Evolutionary conservation across 352 stramenopile species (phyloP), one percentile per base, ranked within the genome.

Genomic region (Phytophthora capsici): DNA sequence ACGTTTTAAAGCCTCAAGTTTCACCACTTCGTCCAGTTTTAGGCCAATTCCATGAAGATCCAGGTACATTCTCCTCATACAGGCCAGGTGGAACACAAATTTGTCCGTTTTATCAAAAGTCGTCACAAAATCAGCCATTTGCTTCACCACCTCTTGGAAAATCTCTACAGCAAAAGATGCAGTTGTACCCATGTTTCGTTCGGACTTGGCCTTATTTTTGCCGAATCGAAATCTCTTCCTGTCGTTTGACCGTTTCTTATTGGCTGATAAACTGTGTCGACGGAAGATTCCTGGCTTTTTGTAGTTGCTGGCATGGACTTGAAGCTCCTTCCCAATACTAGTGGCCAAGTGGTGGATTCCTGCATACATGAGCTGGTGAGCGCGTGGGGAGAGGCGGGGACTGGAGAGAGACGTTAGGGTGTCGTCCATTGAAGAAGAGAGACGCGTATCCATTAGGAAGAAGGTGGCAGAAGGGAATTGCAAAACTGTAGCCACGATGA

Each of bases 31-130:
- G 9, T 71, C 50, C 26, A 75, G 17, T 30, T 64, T 36, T 8
- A 6, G 9, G 0, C 57, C 43, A 9, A 71, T 28, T 0, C 10
- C 36, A 13, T 45, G 9, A 4, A 75, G 19, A 26, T 70, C 58
- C 22, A 64, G 22, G 26, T 55, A 71, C 66, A 67, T 67, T 2
- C 66, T 22, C 6, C 66, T 45, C 53, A 67, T 64, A 46, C 49
- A 64, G n/a, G 66, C 66, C 37, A 75, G 22, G 8, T 66, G 66
- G 45, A 68, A 66, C 2, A 75, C 47, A 30, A 70, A 53, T 9
- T 23, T 34, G 20, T 64, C 22, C 28, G 44, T 66, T 40, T 71
- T 63, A 10, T 22, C 22, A 36, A 75, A 75, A 22, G 61, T 71
- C 6, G 25, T 20, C 1, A 48, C 50, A 34, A 69, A 69, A 9